A percentile compares a stretch with the other conserved stretches of the same genome.
phyloP scores from a whole-genome alignment of 495 filamentous ascomycete species.

The Echria macrotheca region DNA sequence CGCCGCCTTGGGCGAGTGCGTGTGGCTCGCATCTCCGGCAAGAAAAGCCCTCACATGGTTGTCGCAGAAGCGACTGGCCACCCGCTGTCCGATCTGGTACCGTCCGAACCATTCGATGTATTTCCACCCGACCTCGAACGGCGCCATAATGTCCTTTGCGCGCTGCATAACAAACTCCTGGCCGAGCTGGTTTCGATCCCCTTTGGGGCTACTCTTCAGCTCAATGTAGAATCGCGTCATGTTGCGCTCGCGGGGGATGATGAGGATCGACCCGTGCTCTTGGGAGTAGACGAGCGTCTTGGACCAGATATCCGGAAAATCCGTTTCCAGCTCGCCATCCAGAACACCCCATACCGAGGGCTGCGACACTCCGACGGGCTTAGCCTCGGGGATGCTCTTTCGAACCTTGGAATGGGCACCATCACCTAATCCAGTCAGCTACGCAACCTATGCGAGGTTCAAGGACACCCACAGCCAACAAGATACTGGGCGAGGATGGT shows the following conservation, averaged over 20 bases:
- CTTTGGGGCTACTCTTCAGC: conserved; percentile 49
- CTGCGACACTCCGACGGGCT: conserved; percentile 53
- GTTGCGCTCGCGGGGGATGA: conserved; percentile 62
- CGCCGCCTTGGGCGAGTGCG: conserved; percentile 68
- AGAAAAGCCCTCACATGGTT: conserved; percentile 55
- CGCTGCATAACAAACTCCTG: conserved; percentile 62
- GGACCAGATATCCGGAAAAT: conserved; percentile 68
- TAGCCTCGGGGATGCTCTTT: conserved; percentile 50
- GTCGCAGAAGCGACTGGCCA: conserved; percentile 54
- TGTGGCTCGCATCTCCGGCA: conserved; percentile 71
- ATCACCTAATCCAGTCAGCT: conserved; percentile 34
- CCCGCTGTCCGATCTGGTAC: conserved; percentile 61
- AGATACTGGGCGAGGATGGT: conserved; percentile 45
- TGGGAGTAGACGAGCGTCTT: conserved; percentile 58
- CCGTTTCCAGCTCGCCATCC: conserved; percentile 59
- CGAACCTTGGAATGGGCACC: conserved; percentile 51
- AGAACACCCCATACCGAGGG: conserved; percentile 67
- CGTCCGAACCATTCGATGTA: conserved; percentile 56
- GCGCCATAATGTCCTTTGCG: conserved; percentile 58
- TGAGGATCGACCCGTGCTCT: conserved; percentile 56
- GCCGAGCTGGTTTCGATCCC: conserved; percentile 40
- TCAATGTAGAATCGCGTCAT: conserved; percentile 66
- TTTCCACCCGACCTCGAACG: conserved; percentile 57
- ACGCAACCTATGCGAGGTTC: background rate
- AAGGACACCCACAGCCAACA: conserved; percentile 41